Evolutionary conservation across 768 basidiomycete genomes (phyloP).

Genomic region (Pisolithus sp.): DNA sequence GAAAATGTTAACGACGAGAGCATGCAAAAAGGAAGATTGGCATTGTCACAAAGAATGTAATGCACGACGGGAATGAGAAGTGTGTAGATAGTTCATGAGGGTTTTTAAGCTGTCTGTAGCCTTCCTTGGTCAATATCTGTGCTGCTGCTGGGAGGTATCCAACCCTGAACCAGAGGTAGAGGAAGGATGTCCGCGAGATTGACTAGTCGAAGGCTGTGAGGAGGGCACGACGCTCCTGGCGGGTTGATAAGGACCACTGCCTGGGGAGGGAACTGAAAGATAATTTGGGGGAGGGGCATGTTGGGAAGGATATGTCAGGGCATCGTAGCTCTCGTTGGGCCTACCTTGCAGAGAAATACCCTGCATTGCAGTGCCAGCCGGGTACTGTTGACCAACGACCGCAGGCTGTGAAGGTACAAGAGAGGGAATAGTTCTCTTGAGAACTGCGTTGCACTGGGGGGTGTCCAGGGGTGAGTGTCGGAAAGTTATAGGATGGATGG

Average conservation of each 20-base stretch:
- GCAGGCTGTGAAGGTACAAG: constrained; percentile 28
- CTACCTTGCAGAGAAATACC: constrained; percentile 19
- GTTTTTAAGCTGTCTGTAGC: background rate
- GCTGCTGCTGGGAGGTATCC: constrained; percentile 20
- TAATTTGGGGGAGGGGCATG: constrained; percentile 24
- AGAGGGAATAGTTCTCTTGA: constrained; percentile 27
- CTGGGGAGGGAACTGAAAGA: constrained; percentile 12
- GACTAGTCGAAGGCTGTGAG: constrained; percentile 20
- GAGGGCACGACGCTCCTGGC: constrained; percentile 17
- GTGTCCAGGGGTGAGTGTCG: constrained; percentile 54
- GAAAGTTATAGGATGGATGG: constrained; percentile 33
- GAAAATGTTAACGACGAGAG: background rate
- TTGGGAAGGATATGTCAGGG: constrained; percentile 21
- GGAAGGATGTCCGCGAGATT: constrained; percentile 18
- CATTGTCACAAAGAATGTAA: background rate
- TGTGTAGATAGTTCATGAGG: background rate
- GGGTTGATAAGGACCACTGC: constrained; percentile 20
- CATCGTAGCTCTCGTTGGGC: constrained; percentile 14
- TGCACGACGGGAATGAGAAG: background rate
- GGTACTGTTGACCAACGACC: constrained; percentile 25
- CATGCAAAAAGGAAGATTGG: background rate
- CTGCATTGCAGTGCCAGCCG: constrained; percentile 13
- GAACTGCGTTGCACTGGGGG: constrained; percentile 37
- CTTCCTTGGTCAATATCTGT: constrained; percentile 2
- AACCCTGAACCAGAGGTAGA: constrained; percentile 24